Base-by-base conservation (phyloP, 768 basidiomycete species). In the Agaricus subrufescens region DNA sequence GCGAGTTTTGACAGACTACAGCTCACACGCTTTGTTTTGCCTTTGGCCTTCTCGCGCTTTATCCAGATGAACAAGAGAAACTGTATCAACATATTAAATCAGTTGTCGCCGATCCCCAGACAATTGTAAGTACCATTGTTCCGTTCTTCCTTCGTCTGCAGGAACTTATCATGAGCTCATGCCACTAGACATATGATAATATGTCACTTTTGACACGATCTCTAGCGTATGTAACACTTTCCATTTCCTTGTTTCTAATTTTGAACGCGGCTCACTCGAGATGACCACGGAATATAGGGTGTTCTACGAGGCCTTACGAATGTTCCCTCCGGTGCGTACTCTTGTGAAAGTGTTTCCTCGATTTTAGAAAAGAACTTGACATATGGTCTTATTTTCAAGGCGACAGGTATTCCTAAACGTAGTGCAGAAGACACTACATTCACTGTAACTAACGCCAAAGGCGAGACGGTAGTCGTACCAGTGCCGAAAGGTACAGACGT, bases 1-100 rank as follows among this genome's bases (percentile, higher is more conserved):
- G 19, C 12, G 31, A 19, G 7, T 25, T 19, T 23, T 11, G 26
- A 54, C 61, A 75, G 71, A 75, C 73, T 2, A 67, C 73, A 8
- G 69, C 72, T 3, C 72, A 76, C 60, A 73, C 76, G 2, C 57
- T 77, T 12, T 69, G 69, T 57, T 76, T 69, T 60, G 62, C 73
- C 0, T 68, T 80, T 39, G 77, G 69, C 3, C 54, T 78, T 31
- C 62, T 81, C 12, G 78, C 79, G 0, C 63, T 78, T 26, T 66
- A 79, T 56, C 75, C 67, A 2, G 75, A 77, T 8, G 69, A 75
- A 56, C 79, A 81, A 60, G 74, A 78, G 51, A 75, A 67, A 51
- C 63, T 81, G 9, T 74, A 69, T 55, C 57, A 73, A 29, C 71
- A 77, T 30, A 73, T 72, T 51, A 63, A 61, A 12, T 53, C 55